Evolutionary conservation across 306 rosid genomes (phyloP).

Genomic region (Gastrolobium bilobum): DNA sequence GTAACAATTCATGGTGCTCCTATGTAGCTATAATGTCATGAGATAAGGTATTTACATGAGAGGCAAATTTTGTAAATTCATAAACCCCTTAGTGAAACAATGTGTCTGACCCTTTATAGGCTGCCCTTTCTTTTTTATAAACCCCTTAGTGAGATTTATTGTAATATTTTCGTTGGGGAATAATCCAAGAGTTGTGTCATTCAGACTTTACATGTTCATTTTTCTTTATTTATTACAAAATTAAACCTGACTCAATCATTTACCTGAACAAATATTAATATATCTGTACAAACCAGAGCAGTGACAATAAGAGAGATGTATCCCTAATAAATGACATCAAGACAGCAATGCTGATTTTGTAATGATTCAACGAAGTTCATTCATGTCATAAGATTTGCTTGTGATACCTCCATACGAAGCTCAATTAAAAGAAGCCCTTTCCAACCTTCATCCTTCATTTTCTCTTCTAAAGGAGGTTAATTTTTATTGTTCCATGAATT

Average conservation of each 20-base stretch:
- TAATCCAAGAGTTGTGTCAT: background rate
- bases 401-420: conserved; percentile 4
- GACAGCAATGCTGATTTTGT: conserved; percentile 6
- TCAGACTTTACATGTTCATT: background rate
- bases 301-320: background rate
- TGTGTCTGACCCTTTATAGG: too few relatives aligned
- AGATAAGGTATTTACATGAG: background rate
- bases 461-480: background rate
- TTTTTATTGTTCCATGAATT: background rate
- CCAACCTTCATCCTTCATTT: conserved; percentile 24
- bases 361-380: background rate
- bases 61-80: background rate
- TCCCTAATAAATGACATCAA: background rate
- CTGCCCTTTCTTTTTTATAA: background rate
- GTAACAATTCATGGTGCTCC: background rate
- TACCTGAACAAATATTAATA: background rate
- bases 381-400: background rate
- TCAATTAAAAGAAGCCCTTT: conserved; percentile 2
- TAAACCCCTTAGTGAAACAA: background rate
- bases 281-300: background rate
- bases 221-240: conserved; percentile 1
- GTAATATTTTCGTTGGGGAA: background rate
- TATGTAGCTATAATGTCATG: background rate
- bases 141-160: conserved; percentile 4
- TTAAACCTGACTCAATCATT: background rate